Conservation (phyloP, 139 green algal genomes). For the Pseudopediastrum boryanum region DNA sequence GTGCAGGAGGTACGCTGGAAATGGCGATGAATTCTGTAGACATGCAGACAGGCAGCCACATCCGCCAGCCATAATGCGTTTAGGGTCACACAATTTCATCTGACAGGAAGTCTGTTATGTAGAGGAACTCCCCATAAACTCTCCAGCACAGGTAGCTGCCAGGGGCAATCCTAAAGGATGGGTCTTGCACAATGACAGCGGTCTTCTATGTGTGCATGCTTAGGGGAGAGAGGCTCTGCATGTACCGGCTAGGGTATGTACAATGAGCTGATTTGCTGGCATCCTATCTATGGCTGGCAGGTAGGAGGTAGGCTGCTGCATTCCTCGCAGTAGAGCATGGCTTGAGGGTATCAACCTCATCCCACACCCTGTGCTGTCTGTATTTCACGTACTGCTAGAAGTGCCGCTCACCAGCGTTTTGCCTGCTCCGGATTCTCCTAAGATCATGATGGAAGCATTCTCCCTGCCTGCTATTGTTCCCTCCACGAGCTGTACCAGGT, state of each 20-base stretch:
- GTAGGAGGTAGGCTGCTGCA: not conserved
- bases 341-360: not conserved
- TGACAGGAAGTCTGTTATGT: not conserved
- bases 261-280: not conserved
- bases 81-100: not conserved
- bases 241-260: not conserved
- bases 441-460: constrained; percentile 42
- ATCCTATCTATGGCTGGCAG: not conserved
- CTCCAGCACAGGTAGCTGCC: too few species aligned
- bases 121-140: too few species aligned
- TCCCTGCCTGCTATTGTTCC: too few species aligned
- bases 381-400: not conserved
- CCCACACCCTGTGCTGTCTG: not conserved
- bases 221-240: constrained; percentile 6
- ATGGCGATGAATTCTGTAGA: too few species aligned
- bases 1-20: too few species aligned
- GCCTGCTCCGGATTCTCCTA: constrained; percentile 37
- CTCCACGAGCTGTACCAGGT: constrained; percentile 41
- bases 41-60: constrained; percentile 11
- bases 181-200: too few species aligned
- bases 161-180: too few species aligned
- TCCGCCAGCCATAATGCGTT: not conserved
- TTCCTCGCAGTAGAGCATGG: too few species aligned
- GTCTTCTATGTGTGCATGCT: not conserved
- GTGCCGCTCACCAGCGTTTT: constrained; percentile 45